Base-by-base conservation (phyloP, 225 moss, liverwort and hornwort species). In the Pseudisothecium myosuroides region DNA sequence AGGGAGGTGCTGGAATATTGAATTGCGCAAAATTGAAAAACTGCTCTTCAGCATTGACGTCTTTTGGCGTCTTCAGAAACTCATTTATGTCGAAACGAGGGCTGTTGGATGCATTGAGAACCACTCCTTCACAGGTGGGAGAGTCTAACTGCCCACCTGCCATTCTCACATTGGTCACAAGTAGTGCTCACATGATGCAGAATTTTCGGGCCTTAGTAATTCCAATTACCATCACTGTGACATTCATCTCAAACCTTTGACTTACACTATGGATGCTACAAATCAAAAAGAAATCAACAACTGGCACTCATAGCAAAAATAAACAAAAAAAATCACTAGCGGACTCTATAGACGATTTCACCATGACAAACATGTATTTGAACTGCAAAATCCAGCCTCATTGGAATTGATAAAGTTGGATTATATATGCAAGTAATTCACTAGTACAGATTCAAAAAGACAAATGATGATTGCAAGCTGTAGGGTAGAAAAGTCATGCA, bases 61-160 rank as follows among this genome's bases (percentile, higher is more conserved):
- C 97, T 86, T 96, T 96, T 49, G 97, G 96, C 26, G 97, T 95
- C 92, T 97, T 99, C 87, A 99, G 63, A 92, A 97, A 97, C 60
- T 99, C 98, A 59, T 94, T 97, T 83, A 99, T 95, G 87, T 97
- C 98, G 55, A 99, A 99, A 77, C 97, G 97, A 86, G 97, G 98
- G 75, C 98, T 99, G 81, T 95, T 99, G 45, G 96, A 96, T 86
- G 96, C 94, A 91, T 95, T 97, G 71, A 96, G 94, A 85, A 94
- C 94, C 85, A 94, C 95, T 91, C 95, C 96, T 83, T 97, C 98
- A 92, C 97, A 98, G 60, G 96, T 96, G 74, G 96, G 95, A 92
- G 98, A 96, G 73, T 96, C 95, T 93, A 97, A 92, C 67, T 97
- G 96, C 91, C 98, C 96, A 91, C 96, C 92, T 73, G 96, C 95